phyloP scores from a whole-genome alignment of 2,329 filamentous ascomycete species.

The Claviceps sp. region DNA sequence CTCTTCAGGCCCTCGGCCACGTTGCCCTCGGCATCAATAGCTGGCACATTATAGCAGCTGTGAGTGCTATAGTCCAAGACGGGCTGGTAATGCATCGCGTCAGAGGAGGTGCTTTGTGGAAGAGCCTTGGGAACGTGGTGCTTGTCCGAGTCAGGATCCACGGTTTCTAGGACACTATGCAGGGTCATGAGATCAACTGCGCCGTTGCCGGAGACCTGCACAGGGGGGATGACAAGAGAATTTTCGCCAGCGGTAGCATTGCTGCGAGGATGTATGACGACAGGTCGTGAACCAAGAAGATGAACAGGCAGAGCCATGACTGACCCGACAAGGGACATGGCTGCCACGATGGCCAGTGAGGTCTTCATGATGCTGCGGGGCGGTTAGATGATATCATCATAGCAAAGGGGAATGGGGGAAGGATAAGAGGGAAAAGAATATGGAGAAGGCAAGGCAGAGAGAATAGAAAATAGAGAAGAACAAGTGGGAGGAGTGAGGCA shows the following conservation, averaged over 20 bases:
- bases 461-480: not conserved
- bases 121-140: slow-evolving; percentile 1
- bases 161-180: no score
- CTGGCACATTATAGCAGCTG: slow-evolving; percentile 15
- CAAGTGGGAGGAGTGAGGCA: not conserved
- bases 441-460: not conserved
- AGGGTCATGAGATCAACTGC: no score
- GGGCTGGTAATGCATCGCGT: slow-evolving; percentile 6
- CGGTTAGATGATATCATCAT: not conserved
- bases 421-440: not conserved
- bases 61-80: slow-evolving; percentile 7
- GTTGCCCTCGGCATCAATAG: slow-evolving; percentile 19
- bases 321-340: not conserved
- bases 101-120: slow-evolving; percentile 1
- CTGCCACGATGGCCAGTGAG: not conserved
- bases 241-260: not conserved
- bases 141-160: no score
- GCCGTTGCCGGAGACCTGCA: no score
- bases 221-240: not conserved
- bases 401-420: not conserved
- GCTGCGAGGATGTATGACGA: not conserved
- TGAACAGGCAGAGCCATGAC: not conserved
- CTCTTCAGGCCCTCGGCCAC: slow-evolving; percentile 15
- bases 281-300: not conserved
- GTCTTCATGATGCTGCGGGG: not conserved